Conservation (phyloP, 106 monocot species). For the Dendrobium huoshanense region DNA sequence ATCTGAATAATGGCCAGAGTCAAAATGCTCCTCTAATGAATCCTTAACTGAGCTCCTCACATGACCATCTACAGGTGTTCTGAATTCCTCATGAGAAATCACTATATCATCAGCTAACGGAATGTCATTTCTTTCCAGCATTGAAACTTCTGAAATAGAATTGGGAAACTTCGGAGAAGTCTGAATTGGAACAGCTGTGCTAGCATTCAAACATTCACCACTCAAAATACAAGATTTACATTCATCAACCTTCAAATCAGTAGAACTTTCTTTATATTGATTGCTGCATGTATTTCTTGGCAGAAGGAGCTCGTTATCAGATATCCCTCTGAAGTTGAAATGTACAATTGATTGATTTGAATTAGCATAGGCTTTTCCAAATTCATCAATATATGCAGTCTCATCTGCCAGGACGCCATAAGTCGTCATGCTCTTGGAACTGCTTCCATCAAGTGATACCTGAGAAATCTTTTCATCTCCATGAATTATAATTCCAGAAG, state of each 20-base stretch:
- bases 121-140: background rate
- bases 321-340: background rate
- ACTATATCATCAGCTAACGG: background rate
- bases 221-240: background rate
- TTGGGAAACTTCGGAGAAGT: background rate
- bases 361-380: background rate
- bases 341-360: background rate
- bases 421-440: background rate
- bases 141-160: background rate
- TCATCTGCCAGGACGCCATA: constrained; percentile 9
- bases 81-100: constrained; percentile 1
- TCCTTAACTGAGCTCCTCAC: constrained; percentile 9
- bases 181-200: background rate
- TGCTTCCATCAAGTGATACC: constrained; percentile 14
- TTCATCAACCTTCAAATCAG: constrained; percentile 12
- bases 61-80: constrained; percentile 9
- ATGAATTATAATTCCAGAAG: constrained; percentile 11
- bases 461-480: constrained; percentile 14
- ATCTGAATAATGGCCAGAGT: constrained; percentile 18
- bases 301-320: background rate
- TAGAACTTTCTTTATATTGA: constrained; percentile 5
- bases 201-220: constrained; percentile 4
- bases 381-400: background rate
- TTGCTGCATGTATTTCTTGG: background rate
- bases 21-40: constrained; percentile 21